Base-by-base conservation (phyloP, 2,329 filamentous ascomycete genomes). In the Berkeleyomyces rouxiae region DNA sequence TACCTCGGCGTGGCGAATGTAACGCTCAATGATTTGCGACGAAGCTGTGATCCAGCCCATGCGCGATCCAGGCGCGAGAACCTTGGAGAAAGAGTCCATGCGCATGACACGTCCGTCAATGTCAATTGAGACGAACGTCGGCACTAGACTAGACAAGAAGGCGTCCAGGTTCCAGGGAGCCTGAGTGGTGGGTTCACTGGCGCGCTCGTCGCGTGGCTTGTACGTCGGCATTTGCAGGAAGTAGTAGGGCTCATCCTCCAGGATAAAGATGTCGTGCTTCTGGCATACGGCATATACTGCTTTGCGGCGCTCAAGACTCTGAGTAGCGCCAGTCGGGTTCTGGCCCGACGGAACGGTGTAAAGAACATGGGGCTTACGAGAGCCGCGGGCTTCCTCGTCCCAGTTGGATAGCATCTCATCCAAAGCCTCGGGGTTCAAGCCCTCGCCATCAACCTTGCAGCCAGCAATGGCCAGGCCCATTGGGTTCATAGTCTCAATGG, bases 181-280 rank as follows among this genome's bases (percentile, higher is more conserved):
- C 13, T 58, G 11, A 23, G 86, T 87, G 0, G 90, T 90, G 72
- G 70, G 7, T 72, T 68, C 0, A 71, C 73, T 44, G 31, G 57
- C 3, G 96, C n/a, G 86, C 84, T 4, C 85, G 80, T 64, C 88
- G 81, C 5, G 65, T 11, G 81, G 79, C 1, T 79, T 79, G 73
- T 90, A 92, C 0, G 86, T 83, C 68, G 88, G 83, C 86, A 90
- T 88, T 73, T 96, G 91, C 43, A 96, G 78, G 75, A 92, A 96
- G 74, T 95, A 96, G 75, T 96, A 96, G 1, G 91, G 91, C 71
- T 96, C 91, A 71, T 96, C 91, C 75, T 96, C 91, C 67, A 96
- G 76, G 70, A 96, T 91, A 75, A 82, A 87, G 47, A 96, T 70
- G 70, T 96, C 88, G 72, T 96, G 89, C 74, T 89, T 90, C 71